Base-by-base conservation (phyloP, 2,329 filamentous ascomycete genomes). In the Nemania sp. region DNA sequence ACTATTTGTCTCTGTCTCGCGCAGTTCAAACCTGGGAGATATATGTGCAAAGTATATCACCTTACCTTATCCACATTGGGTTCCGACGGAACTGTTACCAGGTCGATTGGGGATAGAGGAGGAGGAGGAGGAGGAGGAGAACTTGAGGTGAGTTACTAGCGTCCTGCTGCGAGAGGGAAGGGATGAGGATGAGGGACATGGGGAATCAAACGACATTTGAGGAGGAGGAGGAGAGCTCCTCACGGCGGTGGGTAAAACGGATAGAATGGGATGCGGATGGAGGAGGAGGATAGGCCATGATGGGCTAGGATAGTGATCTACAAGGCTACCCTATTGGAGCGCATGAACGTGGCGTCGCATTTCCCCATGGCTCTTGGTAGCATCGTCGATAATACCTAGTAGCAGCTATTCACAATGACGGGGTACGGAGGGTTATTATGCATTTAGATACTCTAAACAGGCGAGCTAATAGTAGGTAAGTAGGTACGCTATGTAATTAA, bases 311-410 rank as follows among this genome's bases (percentile, higher is more conserved):
- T 15, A 37, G 13, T 10, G 32, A 15, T 15, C 34, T 29, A 32
- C 39, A 35, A 42, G 49, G 39, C 45, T 29, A 29, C 25, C 25
- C 7, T 51, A 63, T 63, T 63, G 60, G 60, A 60, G 60, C 60
- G 60, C 57, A 54, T 63, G 46, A 25, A 29, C 25, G 3, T 29
- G 25, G 25, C 25, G 25, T 29, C 25, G 25, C 7, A 29, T 29
- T 29, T 29, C 25, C 25, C 42, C 21, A 48, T 21, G 49, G 15
- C 25, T 13, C 37, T 52, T 32, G 25, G 54, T 57, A 17, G 40
- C 54, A 61, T 61, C 45, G 37, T 18, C 17, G 25, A 20, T 11
- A 40, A 46, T 34, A 51, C n/a, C n/a, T n/a, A 29, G 25, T 29
- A 29, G 25, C 12, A 54, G 9, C 32, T 6, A n/a, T 25, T 42